Evolutionary conservation across 139 green algal genomes (phyloP), one percentile per base, ranked within the genome.

Genomic region (Chlamydomonas sp.): DNA sequence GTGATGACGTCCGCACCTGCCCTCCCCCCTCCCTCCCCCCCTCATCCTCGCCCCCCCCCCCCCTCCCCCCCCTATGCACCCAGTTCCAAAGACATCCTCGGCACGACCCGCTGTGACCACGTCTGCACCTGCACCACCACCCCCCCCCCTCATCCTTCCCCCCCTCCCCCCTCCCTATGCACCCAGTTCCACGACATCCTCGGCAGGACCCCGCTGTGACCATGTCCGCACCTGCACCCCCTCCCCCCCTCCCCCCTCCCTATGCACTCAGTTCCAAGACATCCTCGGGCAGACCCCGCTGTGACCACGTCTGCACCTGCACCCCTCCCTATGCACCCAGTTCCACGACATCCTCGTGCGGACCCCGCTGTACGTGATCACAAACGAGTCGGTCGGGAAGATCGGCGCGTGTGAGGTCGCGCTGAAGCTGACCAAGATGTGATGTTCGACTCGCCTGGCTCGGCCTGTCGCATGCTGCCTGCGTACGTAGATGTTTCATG

Each of bases 321-420:
- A 50, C 30, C 76, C 63, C 54, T 33, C 29, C 5, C 54, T 73
- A 48, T 69, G 66, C 13, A 0, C 33, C n/a, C 67, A 67, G 20
- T 88, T 88, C 74, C 64, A 78, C 36, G 62, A 79, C 31, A 59
- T 88, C 26, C 73, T 87, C 48, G 60, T 72, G 28, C 31, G 73
- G 37, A 83, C 85, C 30, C 88, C 88, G 3, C 69, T 95, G 61
- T 89, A 83, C 67, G 78, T 91, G 6, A 88, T 95, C 30, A 83
- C 78, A 10, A 85, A 95, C 54, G 83, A 89, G 2, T 79, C 83
- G 62, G 73, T 92, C 13, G 84, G 89, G 22, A 76, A 91, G 69
- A 83, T 92, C 22, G 85, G 86, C 57, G 77, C 75, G 2, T 74
- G 82, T n/a, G 79, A 85, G 72, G 77, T 81, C 31, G 88, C 84